A percentile compares a stretch with the other conserved stretches of the same genome.
Conservation (phyloP, 345 rosid species). For the Acer negundo region DNA sequence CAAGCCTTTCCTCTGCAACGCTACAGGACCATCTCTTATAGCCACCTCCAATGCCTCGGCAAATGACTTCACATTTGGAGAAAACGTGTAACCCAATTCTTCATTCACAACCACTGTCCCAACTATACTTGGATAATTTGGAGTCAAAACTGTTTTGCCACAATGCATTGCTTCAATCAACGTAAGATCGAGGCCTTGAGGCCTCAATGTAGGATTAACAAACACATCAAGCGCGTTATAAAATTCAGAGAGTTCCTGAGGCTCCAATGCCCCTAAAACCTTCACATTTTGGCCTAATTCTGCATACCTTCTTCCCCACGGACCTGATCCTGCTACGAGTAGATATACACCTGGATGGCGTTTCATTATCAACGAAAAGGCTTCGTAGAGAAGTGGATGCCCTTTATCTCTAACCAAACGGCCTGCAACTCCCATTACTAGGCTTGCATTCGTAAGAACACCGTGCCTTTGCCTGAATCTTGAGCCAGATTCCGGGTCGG, state of each 20-base stretch:
- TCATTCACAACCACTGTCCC: conserved; percentile 62
- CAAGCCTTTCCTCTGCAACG: conserved; percentile 52
- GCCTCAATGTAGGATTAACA: conserved; percentile 71
- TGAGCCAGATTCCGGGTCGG: conserved; percentile 37
- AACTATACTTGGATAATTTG: conserved; percentile 66
- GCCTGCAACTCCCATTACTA: conserved; percentile 78
- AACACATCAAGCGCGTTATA: conserved; percentile 69
- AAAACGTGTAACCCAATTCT: conserved; percentile 60
- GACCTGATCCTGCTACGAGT: conserved; percentile 78
- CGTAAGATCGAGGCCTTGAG: conserved; percentile 74
- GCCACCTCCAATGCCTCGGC: conserved; percentile 53
- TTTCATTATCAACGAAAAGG: conserved; percentile 43
- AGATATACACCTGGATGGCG: conserved; percentile 40
- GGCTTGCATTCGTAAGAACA: conserved; percentile 33
- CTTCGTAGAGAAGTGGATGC: conserved; percentile 65
- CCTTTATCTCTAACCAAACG: conserved; percentile 77
- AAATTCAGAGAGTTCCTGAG: conserved; percentile 54
- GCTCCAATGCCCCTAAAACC: conserved; percentile 56
- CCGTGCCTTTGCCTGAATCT: conserved; percentile 47
- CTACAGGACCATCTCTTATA: conserved; percentile 47
- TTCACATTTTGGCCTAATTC: conserved; percentile 57
- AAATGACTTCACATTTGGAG: conserved; percentile 66
- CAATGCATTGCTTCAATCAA: conserved; percentile 75
- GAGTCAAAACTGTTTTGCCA: conserved; percentile 68
- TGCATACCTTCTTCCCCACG: conserved; percentile 62